phyloP scores from a whole-genome alignment of 768 basidiomycete species.

The Psilocybe tampanensis region DNA sequence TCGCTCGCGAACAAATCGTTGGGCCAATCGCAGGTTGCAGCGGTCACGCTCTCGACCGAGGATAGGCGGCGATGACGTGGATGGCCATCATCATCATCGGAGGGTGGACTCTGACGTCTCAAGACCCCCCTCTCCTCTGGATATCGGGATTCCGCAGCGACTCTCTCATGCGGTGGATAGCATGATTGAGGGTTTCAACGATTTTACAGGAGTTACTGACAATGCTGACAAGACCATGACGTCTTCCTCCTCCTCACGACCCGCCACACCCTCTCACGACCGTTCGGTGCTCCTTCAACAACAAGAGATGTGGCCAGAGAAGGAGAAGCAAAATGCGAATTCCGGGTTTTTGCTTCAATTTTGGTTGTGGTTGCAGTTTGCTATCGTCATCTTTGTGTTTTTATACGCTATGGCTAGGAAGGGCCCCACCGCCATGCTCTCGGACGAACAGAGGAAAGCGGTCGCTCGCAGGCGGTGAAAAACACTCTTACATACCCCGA shows the following conservation, averaged over 20 bases:
- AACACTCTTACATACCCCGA: too few species aligned
- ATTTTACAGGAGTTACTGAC: background rate
- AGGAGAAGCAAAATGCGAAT: conserved; percentile 17
- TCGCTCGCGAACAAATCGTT: conserved; percentile 59
- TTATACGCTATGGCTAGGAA: conserved; percentile 79
- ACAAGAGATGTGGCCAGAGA: conserved; percentile 1
- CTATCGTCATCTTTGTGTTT: conserved; percentile 73
- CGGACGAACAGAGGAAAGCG: conserved; percentile 12
- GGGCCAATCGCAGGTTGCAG: conserved; percentile 58
- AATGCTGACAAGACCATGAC: background rate
- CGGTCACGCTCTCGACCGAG: conserved; percentile 27
- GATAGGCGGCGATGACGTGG: conserved; percentile 13
- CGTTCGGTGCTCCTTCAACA: background rate
- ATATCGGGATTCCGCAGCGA: conserved; percentile 34
- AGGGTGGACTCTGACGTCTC: background rate
- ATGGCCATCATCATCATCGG: background rate
- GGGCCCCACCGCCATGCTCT: conserved; percentile 70
- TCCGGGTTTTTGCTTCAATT: conserved; percentile 61
- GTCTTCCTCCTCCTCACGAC: background rate
- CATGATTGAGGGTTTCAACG: conserved; percentile 36
- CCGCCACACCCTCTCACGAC: background rate
- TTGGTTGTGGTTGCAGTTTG: conserved; percentile 87
- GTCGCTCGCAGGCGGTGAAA: conserved; percentile 12
- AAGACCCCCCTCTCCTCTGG: background rate
- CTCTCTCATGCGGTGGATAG: conserved; percentile 46